These are phyloP conservation scores for Hortiboletus campestris DNA, from an alignment of 768 basidiomycete species.

Conservation along the genomic window DNA sequence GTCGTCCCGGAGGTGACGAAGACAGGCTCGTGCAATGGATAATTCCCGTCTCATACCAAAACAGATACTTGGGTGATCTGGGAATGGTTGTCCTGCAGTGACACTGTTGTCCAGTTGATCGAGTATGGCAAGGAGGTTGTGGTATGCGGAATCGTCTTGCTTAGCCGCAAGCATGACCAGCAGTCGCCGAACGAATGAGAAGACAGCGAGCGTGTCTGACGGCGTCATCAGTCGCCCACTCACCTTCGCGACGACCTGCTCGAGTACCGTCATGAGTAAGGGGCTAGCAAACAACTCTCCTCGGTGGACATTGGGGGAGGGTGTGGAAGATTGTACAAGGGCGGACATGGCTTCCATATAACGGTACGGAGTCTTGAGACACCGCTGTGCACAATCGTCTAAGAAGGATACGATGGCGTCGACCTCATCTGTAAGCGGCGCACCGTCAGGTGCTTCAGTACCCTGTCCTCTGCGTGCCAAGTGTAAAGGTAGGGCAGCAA, in stretches of 20 bases:
- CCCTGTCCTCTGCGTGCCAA: constrained; percentile 32
- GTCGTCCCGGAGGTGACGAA: constrained; percentile 31
- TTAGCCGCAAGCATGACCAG: constrained; percentile 57
- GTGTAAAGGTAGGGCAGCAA: constrained; percentile 56
- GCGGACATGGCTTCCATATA: constrained; percentile 73
- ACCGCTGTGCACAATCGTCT: constrained; percentile 84
- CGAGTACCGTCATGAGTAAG: constrained; percentile 74
- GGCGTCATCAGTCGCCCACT: constrained; percentile 50
- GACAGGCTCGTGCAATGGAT: constrained; percentile 36
- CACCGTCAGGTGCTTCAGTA: constrained; percentile 50
- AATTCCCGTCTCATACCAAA: constrained; percentile 47
- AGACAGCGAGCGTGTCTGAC: constrained; percentile 62
- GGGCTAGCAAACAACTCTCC: constrained; percentile 59
- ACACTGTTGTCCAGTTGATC: constrained; percentile 39
- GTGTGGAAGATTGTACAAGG: constrained; percentile 23
- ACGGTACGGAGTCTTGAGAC: constrained; percentile 77
- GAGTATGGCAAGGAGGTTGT: constrained; percentile 30
- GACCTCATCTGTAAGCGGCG: constrained; percentile 53
- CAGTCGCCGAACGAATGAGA: constrained; percentile 64
- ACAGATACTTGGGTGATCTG: constrained; percentile 34
- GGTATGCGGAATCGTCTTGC: constrained; percentile 41
- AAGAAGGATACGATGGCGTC: constrained; percentile 63
- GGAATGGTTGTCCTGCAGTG: constrained; percentile 28
- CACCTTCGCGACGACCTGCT: constrained; percentile 74
- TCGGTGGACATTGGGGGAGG: constrained; percentile 7